Conservation (phyloP, 2,329 filamentous ascomycete genomes). For the Ceratocystiopsis sp. region DNA sequence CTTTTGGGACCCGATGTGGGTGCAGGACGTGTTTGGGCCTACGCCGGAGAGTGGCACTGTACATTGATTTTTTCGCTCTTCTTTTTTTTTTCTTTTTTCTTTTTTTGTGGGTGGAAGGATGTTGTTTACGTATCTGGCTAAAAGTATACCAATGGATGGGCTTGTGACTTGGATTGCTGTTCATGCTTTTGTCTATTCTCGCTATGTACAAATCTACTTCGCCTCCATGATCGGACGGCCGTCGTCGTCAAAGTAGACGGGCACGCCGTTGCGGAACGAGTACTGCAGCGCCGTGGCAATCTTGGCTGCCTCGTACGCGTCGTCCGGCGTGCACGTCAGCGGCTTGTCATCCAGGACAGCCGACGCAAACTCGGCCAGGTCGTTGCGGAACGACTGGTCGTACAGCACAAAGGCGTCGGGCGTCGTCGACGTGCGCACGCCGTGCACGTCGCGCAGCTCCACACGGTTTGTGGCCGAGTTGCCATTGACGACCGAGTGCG, state of each 20-base stretch:
- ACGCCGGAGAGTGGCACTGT: too few relatives aligned
- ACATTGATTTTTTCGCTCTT: too few relatives aligned
- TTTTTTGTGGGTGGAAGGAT: too few relatives aligned
- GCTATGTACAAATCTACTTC: not conserved
- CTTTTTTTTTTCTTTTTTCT: too few relatives aligned
- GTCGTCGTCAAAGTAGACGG: slow-evolving; percentile 14
- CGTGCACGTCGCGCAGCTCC: slow-evolving; percentile 4
- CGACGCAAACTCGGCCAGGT: slow-evolving; percentile 4
- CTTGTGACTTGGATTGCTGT: too few relatives aligned
- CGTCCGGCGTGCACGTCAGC: slow-evolving; percentile 3
- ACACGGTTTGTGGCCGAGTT: slow-evolving; percentile 6
- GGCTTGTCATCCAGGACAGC: slow-evolving; percentile 3
- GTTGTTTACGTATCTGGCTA: too few relatives aligned
- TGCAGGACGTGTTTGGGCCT: too few relatives aligned
- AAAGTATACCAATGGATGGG: too few relatives aligned
- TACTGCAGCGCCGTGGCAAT: slow-evolving; percentile 7
- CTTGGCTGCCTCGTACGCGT: slow-evolving; percentile 6
- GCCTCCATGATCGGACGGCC: slow-evolving; percentile 6
- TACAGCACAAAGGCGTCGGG: slow-evolving; percentile 4
- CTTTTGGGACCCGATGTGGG: too few relatives aligned
- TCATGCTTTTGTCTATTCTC: not conserved
- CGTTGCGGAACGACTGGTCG: slow-evolving; percentile 1
- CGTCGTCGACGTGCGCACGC: slow-evolving; percentile 5
- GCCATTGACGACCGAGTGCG: slow-evolving; percentile 2
- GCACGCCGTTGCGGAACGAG: slow-evolving; percentile 11